Conservation (phyloP, 208 protist genomes). For the Acanthamoeba sp. region DNA sequence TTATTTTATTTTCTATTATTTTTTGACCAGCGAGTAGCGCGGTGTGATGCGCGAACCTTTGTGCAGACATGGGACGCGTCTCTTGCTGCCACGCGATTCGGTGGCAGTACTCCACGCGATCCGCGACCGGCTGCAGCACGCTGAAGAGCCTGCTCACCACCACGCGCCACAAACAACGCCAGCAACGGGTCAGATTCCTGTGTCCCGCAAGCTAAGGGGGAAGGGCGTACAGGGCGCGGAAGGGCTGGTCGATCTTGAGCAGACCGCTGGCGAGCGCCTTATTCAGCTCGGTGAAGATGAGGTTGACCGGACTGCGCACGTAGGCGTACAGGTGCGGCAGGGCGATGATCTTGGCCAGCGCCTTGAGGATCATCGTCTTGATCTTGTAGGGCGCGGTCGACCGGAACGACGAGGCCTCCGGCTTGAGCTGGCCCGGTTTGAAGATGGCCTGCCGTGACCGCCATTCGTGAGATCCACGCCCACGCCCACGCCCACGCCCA, state of each 20-base stretch:
- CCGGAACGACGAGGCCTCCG: conserved; percentile 15
- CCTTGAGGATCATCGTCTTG: conserved; percentile 56
- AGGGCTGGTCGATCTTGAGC: conserved; percentile 42
- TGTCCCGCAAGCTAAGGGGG: not conserved
- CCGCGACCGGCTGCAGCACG: conserved; percentile 49
- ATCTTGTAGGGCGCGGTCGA: conserved; percentile 32
- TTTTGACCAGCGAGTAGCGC: no score
- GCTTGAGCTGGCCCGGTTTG: conserved; percentile 63
- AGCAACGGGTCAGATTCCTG: no score
- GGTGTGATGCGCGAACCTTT: not conserved
- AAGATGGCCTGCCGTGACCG: not conserved
- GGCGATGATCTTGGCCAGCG: conserved; percentile 48
- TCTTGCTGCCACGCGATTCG: conserved; percentile 34
- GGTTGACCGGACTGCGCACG: conserved; percentile 65
- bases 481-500: no score
- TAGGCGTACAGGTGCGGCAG: conserved; percentile 27
- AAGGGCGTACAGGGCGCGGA: conserved; percentile 37
- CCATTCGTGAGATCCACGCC: not conserved
- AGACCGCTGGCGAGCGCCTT: conserved; percentile 28
- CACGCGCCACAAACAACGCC: not conserved
- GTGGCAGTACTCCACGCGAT: conserved; percentile 63
- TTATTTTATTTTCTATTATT: no score
- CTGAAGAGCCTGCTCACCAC: conserved; percentile 25
- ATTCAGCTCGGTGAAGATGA: conserved; percentile 69
- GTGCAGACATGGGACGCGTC: not conserved